A percentile compares a stretch with the other conserved stretches of the same genome.
These are phyloP conservation scores for Alternaria brassicae DNA, from an alignment of 2,329 filamentous ascomycete genomes.

Conservation along the genomic window DNA sequence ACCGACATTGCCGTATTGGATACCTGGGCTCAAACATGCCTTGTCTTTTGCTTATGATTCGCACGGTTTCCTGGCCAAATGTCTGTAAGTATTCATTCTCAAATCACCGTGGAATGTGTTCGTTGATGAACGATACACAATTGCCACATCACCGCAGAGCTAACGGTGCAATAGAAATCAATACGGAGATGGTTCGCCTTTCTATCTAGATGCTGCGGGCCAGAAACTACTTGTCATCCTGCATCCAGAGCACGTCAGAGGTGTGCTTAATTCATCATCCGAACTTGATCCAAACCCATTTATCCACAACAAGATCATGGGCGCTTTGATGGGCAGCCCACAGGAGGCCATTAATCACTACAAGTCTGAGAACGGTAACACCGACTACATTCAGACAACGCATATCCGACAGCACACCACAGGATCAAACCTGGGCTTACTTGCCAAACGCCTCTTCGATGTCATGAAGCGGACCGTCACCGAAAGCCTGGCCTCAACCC, in stretches of 20 bases:
- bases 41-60: slow-evolving; percentile 20
- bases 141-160: background rate
- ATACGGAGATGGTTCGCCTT: slow-evolving; percentile 23
- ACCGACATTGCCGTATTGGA: slow-evolving; percentile 31
- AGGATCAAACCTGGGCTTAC: slow-evolving; percentile 7
- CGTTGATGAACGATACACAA: background rate
- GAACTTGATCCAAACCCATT: slow-evolving; percentile 27
- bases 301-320: slow-evolving; percentile 24
- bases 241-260: slow-evolving; percentile 23
- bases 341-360: slow-evolving; percentile 24
- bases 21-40: slow-evolving; percentile 26
- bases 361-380: slow-evolving; percentile 7
- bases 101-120: background rate
- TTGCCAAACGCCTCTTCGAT: slow-evolving; percentile 19
- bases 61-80: slow-evolving; percentile 18
- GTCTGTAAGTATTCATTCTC: slow-evolving; percentile 16
- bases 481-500: background rate
- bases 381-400: slow-evolving; percentile 18
- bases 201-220: slow-evolving; percentile 27
- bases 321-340: slow-evolving; percentile 25
- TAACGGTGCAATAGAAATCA: slow-evolving; percentile 12
- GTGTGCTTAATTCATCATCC: slow-evolving; percentile 5
- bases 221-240: slow-evolving; percentile 23
- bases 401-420: slow-evolving; percentile 24
- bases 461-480: slow-evolving; percentile 14